Percentiles rank a stretch among this genome's conserved stretches.
Evolutionary conservation across 2,329 filamentous ascomycete genomes (phyloP).

Genomic region (Thelonectria rubi): DNA sequence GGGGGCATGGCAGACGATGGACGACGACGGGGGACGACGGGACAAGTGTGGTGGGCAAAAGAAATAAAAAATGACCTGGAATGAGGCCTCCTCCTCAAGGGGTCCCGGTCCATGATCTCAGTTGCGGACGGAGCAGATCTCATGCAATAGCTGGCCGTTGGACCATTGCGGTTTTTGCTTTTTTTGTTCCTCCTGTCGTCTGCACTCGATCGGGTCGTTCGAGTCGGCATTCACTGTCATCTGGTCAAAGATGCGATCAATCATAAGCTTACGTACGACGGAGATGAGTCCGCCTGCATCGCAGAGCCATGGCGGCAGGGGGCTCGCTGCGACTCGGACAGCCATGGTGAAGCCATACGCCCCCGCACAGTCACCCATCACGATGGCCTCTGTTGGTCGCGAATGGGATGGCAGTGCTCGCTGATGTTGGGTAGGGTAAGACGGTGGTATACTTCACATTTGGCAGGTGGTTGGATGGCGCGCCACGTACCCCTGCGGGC

Average conservation of each 20-base stretch:
- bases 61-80: not conserved
- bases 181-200: slow-evolving; percentile 5
- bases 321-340: slow-evolving; percentile 12
- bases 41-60: not conserved
- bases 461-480: slow-evolving; percentile 25
- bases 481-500: slow-evolving; percentile 25
- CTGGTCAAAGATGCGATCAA: slow-evolving; percentile 9
- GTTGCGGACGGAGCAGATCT: slow-evolving; percentile 17
- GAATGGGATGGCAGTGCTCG: slow-evolving; percentile 6
- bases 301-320: not conserved
- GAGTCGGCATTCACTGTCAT: slow-evolving; percentile 12
- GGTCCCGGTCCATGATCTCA: slow-evolving; percentile 18
- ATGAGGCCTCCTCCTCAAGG: slow-evolving; percentile 13
- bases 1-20: not conserved
- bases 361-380: slow-evolving; percentile 33
- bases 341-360: slow-evolving; percentile 23
- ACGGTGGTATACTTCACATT: slow-evolving; percentile 25
- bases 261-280: slow-evolving; percentile 3
- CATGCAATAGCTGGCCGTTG: slow-evolving; percentile 14
- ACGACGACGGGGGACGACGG: not conserved
- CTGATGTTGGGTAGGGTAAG: slow-evolving; percentile 14
- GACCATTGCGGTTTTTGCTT: slow-evolving; percentile 1
- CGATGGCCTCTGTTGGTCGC: slow-evolving; percentile 17
- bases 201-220: slow-evolving; percentile 13
- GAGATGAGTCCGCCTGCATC: not conserved